Percentiles rank a stretch among this genome's conserved stretches.
Evolutionary conservation across 2,329 filamentous ascomycete genomes (phyloP).

Genomic region (Sclerotinia sclerotiorum): DNA sequence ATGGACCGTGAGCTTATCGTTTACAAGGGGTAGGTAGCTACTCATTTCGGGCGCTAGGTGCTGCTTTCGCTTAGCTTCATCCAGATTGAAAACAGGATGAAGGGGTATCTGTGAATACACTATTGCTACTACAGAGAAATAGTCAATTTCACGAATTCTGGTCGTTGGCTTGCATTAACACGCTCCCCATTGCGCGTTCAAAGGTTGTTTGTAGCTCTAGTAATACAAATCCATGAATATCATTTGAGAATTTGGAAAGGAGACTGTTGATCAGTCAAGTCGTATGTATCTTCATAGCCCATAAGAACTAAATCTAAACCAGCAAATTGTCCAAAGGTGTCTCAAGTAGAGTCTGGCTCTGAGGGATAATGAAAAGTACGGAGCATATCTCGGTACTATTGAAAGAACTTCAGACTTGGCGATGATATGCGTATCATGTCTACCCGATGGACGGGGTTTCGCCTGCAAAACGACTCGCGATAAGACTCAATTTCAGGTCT

Average conservation of each 20-base stretch:
- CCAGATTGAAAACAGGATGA: conserved; percentile 6
- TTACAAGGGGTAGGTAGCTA: neutral
- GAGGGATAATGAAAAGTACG: neutral
- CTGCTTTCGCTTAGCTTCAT: conserved; percentile 14
- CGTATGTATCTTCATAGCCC: neutral
- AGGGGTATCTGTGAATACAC: neutral
- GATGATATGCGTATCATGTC: conserved; percentile 1
- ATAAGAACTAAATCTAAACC: neutral
- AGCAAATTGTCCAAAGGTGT: neutral
- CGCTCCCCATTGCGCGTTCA: neutral
- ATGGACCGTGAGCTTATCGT: neutral
- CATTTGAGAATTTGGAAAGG: neutral
- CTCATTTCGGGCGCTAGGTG: neutral
- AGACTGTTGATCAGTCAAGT: neutral
- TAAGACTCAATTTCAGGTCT: conserved; percentile 3
- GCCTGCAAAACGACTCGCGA: conserved; percentile 2
- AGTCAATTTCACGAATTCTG: neutral
- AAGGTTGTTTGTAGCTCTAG: neutral
- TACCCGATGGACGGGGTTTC: neutral
- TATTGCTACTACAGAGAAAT: neutral
- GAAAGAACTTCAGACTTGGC: conserved; percentile 12
- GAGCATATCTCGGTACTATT: conserved; percentile 9
- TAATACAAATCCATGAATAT: conserved; percentile 9
- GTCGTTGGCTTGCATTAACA: neutral
- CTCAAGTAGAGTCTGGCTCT: neutral